Base-by-base conservation (phyloP, 1,284 basidiomycete species). In the Somion occarium region DNA sequence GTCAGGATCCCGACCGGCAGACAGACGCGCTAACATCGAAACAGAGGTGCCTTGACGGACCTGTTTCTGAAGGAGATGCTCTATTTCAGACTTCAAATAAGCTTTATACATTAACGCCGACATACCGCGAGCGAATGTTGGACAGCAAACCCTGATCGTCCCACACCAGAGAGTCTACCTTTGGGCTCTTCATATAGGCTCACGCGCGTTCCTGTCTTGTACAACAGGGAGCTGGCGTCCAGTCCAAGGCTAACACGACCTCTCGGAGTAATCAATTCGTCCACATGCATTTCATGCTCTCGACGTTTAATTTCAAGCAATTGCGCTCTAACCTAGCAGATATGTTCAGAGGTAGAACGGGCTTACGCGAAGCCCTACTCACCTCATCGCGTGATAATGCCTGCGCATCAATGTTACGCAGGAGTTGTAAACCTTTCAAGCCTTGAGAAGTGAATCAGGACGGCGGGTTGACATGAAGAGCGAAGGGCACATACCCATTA, bases 201-300 rank as follows among this genome's bases (percentile, higher is more conserved):
- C 42, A 43, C 19, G 23, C 42, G 18, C 39, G 19, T 43, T 22
- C 5, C 5, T 15, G 22, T 7, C 30, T 15, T 50, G 45, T 63
- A 66, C 53, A 82, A 75, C 27, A 84, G 56, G 45, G 79, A 69
- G 23, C 71, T 66, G 20, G 76, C 78, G 58, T 81, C 73, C 46
- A 85, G 55, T 5, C 68, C 69, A 59, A 75, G 73, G 3, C 56
- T 55, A 13, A 68, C 38, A 18, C 51, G 59, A 12, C 64, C 63
- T 41, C 54, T 59, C 3, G 65, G 57, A 41, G 58, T 57, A 7
- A 68, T 41, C 7, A 58, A 46, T 13, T 59, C 55, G 46, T 65
- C 63, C 19, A 64, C 48, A n/a, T n/a, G n/a, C n/a, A 58, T 54
- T 41, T 55, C 44, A 9, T 59, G 46, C 7, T 52, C 56, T 5